Base-by-base conservation (phyloP, 345 rosid genomes). In the Viola odorata region DNA sequence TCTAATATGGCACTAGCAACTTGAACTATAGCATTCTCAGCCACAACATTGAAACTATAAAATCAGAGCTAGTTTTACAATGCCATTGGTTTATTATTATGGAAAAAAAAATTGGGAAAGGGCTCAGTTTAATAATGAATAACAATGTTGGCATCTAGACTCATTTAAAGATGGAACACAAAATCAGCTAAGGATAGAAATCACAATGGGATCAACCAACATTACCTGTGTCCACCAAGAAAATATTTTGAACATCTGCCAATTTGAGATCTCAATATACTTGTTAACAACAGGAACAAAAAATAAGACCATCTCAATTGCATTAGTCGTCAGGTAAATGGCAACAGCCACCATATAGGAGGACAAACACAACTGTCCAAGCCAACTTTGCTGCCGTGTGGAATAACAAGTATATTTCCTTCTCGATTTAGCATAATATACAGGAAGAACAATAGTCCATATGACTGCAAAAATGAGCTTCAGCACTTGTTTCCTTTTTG, bases 211-310 rank as follows among this genome's bases (percentile, higher is more conserved):
- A 23, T 36, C 51, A 10, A 54, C 12, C 39, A 56, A 47, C 36
- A 55, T 36, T 88, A 92, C 98, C 96, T 85, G 81, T 65, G 79
- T 78, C 96, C 98, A 92, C 91, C 94, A 81, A 49, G 84, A 72
- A 41, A 89, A 65, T 17, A 69, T 55, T 74, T 56, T 79, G 78
- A 81, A 85, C n/a, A 87, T 68, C 73, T 73, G 67, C 58, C 61
- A 86, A 65, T 89, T 80, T 60, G 98, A 89, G 72, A 77, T 80
- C 75, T 92, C 96, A 58, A 92, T 79, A 77, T 78, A 87, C 71
- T 87, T 92, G 79, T 82, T 70, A 63, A 89, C 69, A 37, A 81
- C 85, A 57, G 98, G 96, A 76, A 89, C 91, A 57, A 89, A 80
- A 70, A 87, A 92, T 72, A 92, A 73, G 56, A 89, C 91, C 78